Evolutionary conservation across 768 basidiomycete species (phyloP), one percentile per base, ranked within the genome.

Genomic region (Panus rudis): DNA sequence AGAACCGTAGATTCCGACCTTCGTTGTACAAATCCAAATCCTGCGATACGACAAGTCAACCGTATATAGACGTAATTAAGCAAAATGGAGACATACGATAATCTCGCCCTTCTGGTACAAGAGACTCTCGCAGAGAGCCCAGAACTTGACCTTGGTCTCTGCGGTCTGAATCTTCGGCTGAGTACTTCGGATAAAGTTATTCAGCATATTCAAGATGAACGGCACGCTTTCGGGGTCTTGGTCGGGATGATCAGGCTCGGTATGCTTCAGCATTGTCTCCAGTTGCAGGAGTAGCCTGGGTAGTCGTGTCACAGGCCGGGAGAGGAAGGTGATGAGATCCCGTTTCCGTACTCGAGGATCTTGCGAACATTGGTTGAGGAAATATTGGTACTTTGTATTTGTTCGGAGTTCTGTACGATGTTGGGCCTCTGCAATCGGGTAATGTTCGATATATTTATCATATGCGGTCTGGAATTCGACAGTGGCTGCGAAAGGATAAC

Each of bases 101-200:
- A 92, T 78, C 60, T 93, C 90, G 20, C 85, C 90, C 49, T 73
- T 79, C 54, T 79, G 78, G 54, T 79, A 88, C 11, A 77, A 62
- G 38, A 94, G 58, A 52, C 75, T 81, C 64, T 93, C 88, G 50
- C 78, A 79, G 3, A 93, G 65, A 41, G 69, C 79, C 82, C 84
- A 88, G 47, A 90, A 81, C 56, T 90, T 91, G 51, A 92, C 91
- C 58, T 91, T 91, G 49, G 78, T 75, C 57, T 93, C 91, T 1
- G 92, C 88, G n/a, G 82, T 86, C 47, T 80, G 86, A 46, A 94
- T 92, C 4, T 92, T 92, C 1, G 90, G 90, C 54, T 93, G 83
- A 0, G 88, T 88, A 50, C 82, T 82, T 68, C 86, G 90, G 47
- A 94, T 72, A 48, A 79, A 81, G 35, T 81, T 76, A 23, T 71